Percentiles rank a stretch among this genome's conserved stretches.
Conservation (phyloP, 1,139 yeast species). For the Blastobotrys persicus region DNA sequence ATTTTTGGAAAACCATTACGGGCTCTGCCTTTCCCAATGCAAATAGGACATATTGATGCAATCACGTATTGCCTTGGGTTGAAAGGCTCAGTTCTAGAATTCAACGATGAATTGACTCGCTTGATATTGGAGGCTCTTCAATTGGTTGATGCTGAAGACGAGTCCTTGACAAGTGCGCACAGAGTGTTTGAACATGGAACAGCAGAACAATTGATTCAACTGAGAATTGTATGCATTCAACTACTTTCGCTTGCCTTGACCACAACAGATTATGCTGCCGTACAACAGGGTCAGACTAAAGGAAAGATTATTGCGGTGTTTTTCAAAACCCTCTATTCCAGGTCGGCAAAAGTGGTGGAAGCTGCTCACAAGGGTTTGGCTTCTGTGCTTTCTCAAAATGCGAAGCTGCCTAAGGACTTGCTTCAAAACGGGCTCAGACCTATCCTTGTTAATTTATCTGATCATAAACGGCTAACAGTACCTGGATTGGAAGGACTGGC, state of each 20-base stretch:
- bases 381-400: conserved; percentile 78
- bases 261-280: conserved; percentile 42
- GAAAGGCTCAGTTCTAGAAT: conserved; percentile 76
- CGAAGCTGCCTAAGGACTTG: conserved; percentile 87
- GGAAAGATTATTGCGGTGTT: conserved; percentile 77
- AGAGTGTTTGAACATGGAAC: conserved; percentile 84
- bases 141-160: conserved; percentile 96
- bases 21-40: conserved; percentile 98
- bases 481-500: conserved; percentile 92
- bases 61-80: conserved; percentile 83
- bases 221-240: conserved; percentile 86
- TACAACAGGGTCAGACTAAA: conserved; percentile 79
- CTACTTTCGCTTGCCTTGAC: conserved; percentile 80
- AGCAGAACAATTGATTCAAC: conserved; percentile 77
- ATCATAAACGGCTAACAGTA: conserved; percentile 84
- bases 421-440: conserved; percentile 93
- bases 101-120: conserved; percentile 84
- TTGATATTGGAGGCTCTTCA: conserved; percentile 87
- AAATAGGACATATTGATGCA: conserved; percentile 96
- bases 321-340: conserved; percentile 87
- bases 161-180: conserved; percentile 83
- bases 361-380: conserved; percentile 91
- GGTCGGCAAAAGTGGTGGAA: conserved; percentile 81
- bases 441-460: conserved; percentile 90
- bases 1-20: conserved; percentile 95